A percentile compares a stretch with the other conserved stretches of the same genome.
Evolutionary conservation across 495 filamentous ascomycete genomes (phyloP).

Genomic region (Aspergillus haitiensis): DNA sequence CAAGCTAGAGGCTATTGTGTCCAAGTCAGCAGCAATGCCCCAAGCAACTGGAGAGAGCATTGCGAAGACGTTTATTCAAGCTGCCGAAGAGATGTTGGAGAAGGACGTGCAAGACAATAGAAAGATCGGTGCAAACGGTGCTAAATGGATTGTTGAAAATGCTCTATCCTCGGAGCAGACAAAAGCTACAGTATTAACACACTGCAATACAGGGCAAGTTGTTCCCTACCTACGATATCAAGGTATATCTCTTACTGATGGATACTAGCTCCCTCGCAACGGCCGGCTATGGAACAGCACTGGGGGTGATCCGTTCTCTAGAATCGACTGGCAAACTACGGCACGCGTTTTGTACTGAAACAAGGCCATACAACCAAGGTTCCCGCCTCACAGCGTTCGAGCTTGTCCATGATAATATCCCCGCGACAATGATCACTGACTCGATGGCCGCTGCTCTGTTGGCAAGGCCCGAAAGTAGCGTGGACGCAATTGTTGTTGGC

Average conservation of each 20-base stretch:
- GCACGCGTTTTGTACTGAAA: slow-evolving; percentile 94
- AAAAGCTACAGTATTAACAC: slow-evolving; percentile 76
- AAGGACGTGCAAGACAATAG: slow-evolving; percentile 85
- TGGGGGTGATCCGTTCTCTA: slow-evolving; percentile 90
- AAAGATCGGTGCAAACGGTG: slow-evolving; percentile 77
- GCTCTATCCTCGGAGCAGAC: slow-evolving; percentile 33
- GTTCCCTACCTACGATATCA: neutral
- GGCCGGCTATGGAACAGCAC: slow-evolving; percentile 91
- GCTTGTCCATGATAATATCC: slow-evolving; percentile 87
- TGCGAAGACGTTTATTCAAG: slow-evolving; percentile 64
- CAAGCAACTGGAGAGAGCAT: slow-evolving; percentile 49
- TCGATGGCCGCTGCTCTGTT: slow-evolving; percentile 93
- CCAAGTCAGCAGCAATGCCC: slow-evolving; percentile 32
- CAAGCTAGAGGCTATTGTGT: slow-evolving; percentile 66
- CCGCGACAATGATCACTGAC: slow-evolving; percentile 91
- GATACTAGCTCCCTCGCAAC: slow-evolving; percentile 78
- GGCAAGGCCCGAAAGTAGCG: slow-evolving; percentile 55
- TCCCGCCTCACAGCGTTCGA: slow-evolving; percentile 94
- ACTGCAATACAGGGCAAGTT: slow-evolving; percentile 91
- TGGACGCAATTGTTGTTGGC: slow-evolving; percentile 87
- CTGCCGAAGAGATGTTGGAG: slow-evolving; percentile 83
- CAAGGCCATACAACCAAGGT: slow-evolving; percentile 96
- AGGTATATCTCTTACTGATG: slow-evolving; percentile 6
- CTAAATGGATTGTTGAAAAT: slow-evolving; percentile 72
- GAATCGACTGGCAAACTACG: slow-evolving; percentile 61